Base-by-base conservation (phyloP, 2,329 filamentous ascomycete species). In the Penicillium sp. region DNA sequence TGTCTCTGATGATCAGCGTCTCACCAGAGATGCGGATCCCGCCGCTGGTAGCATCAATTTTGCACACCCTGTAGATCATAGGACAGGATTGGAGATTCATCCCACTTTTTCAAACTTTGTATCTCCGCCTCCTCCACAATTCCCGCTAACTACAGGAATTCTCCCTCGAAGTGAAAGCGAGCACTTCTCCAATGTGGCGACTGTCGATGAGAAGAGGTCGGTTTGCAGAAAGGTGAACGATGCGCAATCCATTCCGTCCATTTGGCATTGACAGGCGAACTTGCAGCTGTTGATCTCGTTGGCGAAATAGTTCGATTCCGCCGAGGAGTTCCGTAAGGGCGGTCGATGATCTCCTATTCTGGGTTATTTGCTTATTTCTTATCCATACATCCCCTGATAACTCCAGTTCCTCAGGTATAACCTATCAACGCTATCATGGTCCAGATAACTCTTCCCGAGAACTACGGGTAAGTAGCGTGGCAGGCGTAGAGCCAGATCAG, bases 31-130 rank as follows among this genome's bases (percentile, higher is more conserved):
- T 20, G 48, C 55, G 51, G 47, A 42, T 59, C 58, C 56, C 43
- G 47, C 55, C 47, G 55, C 49, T 34, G 25, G 53, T 48, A 49
- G 53, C 51, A 62, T 57, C 54, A 31, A 31, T 31, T 31, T 31
- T 57, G 58, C 54, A 43, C 52, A 38, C 17, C 4, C 50, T 62
- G 62, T 54, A 64, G 55, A 57, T 61, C 57, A 41, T 52, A n/a
- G 34, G 28, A n/a, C 14, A 7, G 48, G 17, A 55, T 47, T 45
- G 59, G 25, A 35, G 25, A 42, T 50, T n/a, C 37, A 22, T 41
- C 48, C 49, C 49, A 45, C 43, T 31, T 31, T 42, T 49, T 20
- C 31, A 17, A 49, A 49, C 47, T 49, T 35, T 35, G 28, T n/a
- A n/a, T 25, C 25, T 49, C 47, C 47, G 28, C 22, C 42, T 49